Evolutionary conservation across 1,139 yeast species (phyloP).

Genomic region (Pichia sp.): DNA sequence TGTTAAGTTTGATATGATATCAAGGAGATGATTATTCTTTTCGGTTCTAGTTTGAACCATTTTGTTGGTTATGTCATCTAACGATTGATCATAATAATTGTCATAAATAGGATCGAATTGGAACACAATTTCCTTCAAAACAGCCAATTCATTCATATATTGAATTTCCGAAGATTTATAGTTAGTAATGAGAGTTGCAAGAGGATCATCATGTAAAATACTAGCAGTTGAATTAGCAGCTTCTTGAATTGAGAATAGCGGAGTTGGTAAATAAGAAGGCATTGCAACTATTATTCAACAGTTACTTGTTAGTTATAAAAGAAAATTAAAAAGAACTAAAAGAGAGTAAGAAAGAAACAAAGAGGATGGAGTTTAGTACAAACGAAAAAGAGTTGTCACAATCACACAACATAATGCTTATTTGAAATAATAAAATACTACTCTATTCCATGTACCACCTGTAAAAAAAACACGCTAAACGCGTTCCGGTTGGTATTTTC

Average conservation of each 20-base stretch:
- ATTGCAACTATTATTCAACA: constrained; percentile 1
- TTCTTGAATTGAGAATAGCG: constrained; percentile 21
- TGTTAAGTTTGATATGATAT: constrained; percentile 13
- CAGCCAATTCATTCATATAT: constrained; percentile 19
- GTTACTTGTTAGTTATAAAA: background rate
- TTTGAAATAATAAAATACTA: no score
- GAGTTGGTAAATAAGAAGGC: constrained; percentile 18
- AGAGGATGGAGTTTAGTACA: background rate
- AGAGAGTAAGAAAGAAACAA: background rate
- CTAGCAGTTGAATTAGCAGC: constrained; percentile 13
- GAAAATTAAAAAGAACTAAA: no score
- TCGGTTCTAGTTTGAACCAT: constrained; percentile 17
- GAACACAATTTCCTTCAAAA: constrained; percentile 17
- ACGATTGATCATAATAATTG: constrained; percentile 24
- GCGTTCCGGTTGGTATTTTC: background rate
- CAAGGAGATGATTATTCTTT: constrained; percentile 17
- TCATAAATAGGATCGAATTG: constrained; percentile 25
- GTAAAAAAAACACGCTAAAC: no score
- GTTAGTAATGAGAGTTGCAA: constrained; percentile 1
- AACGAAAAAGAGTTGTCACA: background rate
- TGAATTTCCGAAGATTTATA: constrained; percentile 16
- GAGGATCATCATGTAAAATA: constrained; percentile 1
- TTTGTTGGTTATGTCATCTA: constrained; percentile 22
- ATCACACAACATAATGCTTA: no score
- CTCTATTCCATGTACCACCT: background rate